Evolutionary conservation across 208 protist genomes (phyloP).

Genomic region (Trypanosoma mega): DNA sequence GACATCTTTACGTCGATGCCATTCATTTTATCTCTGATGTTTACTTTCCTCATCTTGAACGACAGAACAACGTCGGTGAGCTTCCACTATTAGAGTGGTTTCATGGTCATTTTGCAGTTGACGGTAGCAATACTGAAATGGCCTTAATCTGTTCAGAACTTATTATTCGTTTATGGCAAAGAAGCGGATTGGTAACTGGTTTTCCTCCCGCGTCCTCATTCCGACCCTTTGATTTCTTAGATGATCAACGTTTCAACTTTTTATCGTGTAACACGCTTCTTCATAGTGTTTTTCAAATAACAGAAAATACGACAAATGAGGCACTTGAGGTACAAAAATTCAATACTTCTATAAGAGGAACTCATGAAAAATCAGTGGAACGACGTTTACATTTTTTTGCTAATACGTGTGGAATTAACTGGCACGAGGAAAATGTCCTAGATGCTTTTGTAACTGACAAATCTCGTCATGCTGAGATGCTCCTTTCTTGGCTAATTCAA

Average conservation of each 20-base stretch:
- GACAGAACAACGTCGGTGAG: not conserved
- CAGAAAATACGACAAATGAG: constrained; percentile 11
- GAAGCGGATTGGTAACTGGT: constrained; percentile 45
- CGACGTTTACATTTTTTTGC: constrained; percentile 45
- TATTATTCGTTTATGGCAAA: constrained; percentile 72
- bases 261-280: constrained; percentile 22
- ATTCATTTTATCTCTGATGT: constrained; percentile 40
- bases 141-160: constrained; percentile 80
- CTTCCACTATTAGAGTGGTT: constrained; percentile 28
- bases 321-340: too few relatives aligned
- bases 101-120: constrained; percentile 47
- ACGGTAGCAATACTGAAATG: constrained; percentile 54
- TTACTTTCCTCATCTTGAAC: constrained; percentile 70
- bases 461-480: constrained; percentile 19
- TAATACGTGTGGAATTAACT: constrained; percentile 15
- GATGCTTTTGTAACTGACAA: constrained; percentile 16
- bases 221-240: constrained; percentile 77
- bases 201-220: constrained; percentile 78
- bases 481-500: constrained; percentile 61
- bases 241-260: constrained; percentile 77
- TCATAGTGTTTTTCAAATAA: constrained; percentile 39
- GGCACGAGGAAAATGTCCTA: constrained; percentile 23
- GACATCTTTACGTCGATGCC: constrained; percentile 37
- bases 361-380: constrained; percentile 16
- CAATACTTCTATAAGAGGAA: too few relatives aligned